phyloP scores from a whole-genome alignment of 768 basidiomycete genomes.

The Hericium erinaceus region DNA sequence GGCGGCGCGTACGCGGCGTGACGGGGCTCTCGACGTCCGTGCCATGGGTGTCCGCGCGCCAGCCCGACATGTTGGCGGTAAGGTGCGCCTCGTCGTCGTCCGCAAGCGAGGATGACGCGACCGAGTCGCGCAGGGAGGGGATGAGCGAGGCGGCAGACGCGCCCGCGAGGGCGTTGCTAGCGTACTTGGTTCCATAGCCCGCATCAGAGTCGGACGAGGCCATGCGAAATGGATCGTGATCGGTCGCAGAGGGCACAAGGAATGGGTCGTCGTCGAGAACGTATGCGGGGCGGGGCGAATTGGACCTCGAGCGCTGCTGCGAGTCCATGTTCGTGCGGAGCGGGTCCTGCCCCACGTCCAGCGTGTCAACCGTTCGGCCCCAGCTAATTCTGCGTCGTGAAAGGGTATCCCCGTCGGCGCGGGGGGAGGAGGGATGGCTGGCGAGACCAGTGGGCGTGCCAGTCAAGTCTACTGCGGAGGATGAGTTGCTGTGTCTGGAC shows the following conservation, averaged over 20 bases:
- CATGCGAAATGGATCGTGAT: conserved; percentile 11
- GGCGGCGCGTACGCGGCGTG: conserved; percentile 26
- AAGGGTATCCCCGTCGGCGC: conserved; percentile 14
- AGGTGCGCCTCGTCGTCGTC: conserved; percentile 55
- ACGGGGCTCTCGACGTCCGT: conserved; percentile 34
- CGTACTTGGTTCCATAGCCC: conserved; percentile 20
- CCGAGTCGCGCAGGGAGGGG: conserved; percentile 21
- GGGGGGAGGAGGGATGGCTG: conserved; percentile 40
- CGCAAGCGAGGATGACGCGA: conserved; percentile 26
- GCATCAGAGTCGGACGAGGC: neutral
- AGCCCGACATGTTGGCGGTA: conserved; percentile 41
- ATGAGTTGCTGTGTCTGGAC: conserved; percentile 28
- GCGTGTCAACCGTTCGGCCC: conserved; percentile 25
- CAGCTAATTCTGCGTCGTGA: conserved; percentile 52
- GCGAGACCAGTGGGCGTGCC: conserved; percentile 35
- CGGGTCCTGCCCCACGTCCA: conserved; percentile 39
- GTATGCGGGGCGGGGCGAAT: conserved; percentile 8
- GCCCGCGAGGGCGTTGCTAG: conserved; percentile 29
- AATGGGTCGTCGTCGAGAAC: conserved; percentile 39
- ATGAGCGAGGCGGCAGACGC: conserved; percentile 46
- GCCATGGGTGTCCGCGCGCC: conserved; percentile 15
- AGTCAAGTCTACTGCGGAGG: conserved; percentile 49
- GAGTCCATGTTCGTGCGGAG: conserved; percentile 29
- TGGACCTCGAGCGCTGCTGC: conserved; percentile 14
- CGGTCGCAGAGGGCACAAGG: conserved; percentile 29